Percentiles rank a stretch among this genome's conserved stretches.
These are phyloP conservation scores for Penicillium atrosanguineum DNA, from an alignment of 495 filamentous ascomycete species.

Conservation along the genomic window DNA sequence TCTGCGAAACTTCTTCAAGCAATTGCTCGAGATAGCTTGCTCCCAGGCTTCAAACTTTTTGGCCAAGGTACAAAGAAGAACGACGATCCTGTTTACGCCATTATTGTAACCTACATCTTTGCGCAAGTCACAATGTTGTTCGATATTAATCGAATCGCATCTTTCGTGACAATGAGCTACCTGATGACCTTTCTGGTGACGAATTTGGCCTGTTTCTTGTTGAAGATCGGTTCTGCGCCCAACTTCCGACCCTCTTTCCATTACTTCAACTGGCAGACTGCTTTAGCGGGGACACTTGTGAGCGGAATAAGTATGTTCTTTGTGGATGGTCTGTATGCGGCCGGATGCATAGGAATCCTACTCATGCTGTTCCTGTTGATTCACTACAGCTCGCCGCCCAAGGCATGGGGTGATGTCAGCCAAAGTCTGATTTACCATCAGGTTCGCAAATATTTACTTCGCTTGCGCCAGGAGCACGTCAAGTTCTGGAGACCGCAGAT, in stretches of 20 bases:
- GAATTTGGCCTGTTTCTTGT: conserved; percentile 81
- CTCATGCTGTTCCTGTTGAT: conserved; percentile 78
- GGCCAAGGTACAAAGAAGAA: conserved; percentile 69
- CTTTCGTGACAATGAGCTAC: conserved; percentile 85
- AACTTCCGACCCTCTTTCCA: conserved; percentile 88
- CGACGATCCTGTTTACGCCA: conserved; percentile 77
- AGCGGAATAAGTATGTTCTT: conserved; percentile 85
- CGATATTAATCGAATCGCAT: conserved; percentile 85
- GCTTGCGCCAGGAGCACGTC: conserved; percentile 82
- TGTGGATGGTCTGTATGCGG: conserved; percentile 80
- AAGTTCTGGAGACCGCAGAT: conserved; percentile 92
- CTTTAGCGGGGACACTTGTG: conserved; percentile 66
- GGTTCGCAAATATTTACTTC: conserved; percentile 81
- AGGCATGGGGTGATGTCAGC: conserved; percentile 86
- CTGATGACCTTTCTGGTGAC: conserved; percentile 64
- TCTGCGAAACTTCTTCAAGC: conserved; percentile 87
- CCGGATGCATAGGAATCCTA: conserved; percentile 69
- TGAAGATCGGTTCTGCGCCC: conserved; percentile 90
- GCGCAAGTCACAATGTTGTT: conserved; percentile 80
- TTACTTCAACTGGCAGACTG: conserved; percentile 85
- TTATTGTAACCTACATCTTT: conserved; percentile 71
- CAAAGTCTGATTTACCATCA: conserved; percentile 91
- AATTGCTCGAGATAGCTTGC: conserved; percentile 73
- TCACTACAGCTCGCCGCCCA: conserved; percentile 80
- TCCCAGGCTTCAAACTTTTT: conserved; percentile 74